Evolutionary conservation across 139 green algal genomes (phyloP).

Genomic region (Astrephomene gubernaculifera): DNA sequence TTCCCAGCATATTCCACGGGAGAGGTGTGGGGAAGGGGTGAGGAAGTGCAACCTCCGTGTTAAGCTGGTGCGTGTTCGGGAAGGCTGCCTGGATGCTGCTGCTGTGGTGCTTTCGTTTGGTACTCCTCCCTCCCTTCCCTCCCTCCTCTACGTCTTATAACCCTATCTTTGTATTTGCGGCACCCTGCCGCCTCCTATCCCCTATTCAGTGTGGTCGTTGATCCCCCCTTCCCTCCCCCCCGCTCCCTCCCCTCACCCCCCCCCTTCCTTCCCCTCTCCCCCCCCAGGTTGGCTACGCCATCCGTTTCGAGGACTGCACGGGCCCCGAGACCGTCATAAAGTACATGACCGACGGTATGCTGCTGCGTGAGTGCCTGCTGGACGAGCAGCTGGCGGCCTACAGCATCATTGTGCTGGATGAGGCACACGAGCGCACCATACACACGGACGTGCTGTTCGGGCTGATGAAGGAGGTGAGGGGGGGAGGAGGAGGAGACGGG

Average conservation of each 20-base stretch:
- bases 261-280: not conserved
- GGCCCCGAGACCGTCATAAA: constrained; percentile 93
- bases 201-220: too few relatives aligned
- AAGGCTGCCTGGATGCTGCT: too few relatives aligned
- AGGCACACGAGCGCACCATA: constrained; percentile 98
- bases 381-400: constrained; percentile 84
- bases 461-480: constrained; percentile 90
- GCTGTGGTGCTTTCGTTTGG: too few relatives aligned
- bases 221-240: too few relatives aligned
- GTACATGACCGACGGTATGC: constrained; percentile 98
- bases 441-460: constrained; percentile 98
- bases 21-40: not conserved
- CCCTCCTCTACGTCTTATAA: too few relatives aligned
- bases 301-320: constrained; percentile 98
- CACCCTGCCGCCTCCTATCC: too few relatives aligned
- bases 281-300: constrained; percentile 92
- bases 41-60: too few relatives aligned
- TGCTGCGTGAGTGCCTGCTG: constrained; percentile 94
- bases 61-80: too few relatives aligned
- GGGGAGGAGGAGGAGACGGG: not conserved
- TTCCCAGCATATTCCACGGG: too few relatives aligned
- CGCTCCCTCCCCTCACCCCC: not conserved
- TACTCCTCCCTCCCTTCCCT: too few relatives aligned
- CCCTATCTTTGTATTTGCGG: too few relatives aligned
- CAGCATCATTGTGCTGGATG: constrained; percentile 95